Percentiles rank a stretch among this genome's conserved stretches.
Conservation (phyloP, 2,329 filamentous ascomycete species). For the Simplicillium aogashimaense region DNA sequence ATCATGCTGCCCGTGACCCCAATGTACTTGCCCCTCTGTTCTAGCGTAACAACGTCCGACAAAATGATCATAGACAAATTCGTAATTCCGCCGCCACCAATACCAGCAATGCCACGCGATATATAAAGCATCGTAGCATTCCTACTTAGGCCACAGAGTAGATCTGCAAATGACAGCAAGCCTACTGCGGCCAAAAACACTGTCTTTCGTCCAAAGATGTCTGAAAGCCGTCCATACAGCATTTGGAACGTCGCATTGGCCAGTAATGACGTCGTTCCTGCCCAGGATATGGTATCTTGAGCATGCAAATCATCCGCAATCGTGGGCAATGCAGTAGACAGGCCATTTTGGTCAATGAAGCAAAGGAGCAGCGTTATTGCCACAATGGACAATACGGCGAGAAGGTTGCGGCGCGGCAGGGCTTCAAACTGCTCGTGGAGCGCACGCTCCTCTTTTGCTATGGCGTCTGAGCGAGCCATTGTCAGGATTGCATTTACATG, state of each 20-base stretch:
- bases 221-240: constrained; percentile 21
- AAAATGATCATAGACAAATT: constrained; percentile 41
- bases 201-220: constrained; percentile 25
- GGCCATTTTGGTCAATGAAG: constrained; percentile 31
- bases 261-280: constrained; percentile 25
- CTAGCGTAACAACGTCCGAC: constrained; percentile 23
- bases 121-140: constrained; percentile 20
- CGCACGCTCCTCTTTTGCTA: constrained; percentile 26
- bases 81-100: constrained; percentile 35
- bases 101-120: constrained; percentile 22
- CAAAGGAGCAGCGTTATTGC: constrained; percentile 42
- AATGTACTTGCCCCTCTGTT: constrained; percentile 23
- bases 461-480: constrained; percentile 2
- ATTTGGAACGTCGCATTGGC: constrained; percentile 25
- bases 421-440: constrained; percentile 48
- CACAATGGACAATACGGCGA: constrained; percentile 40
- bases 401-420: constrained; percentile 36
- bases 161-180: constrained; percentile 17
- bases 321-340: constrained; percentile 24
- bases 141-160: constrained; percentile 20
- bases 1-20: constrained; percentile 16
- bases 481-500: too few relatives aligned
- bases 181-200: constrained; percentile 18
- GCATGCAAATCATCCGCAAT: constrained; percentile 21
- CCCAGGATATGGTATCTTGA: constrained; percentile 20